Evolutionary conservation across 2,329 filamentous ascomycete species (phyloP).

Genomic region (Colletotrichum endophyticum): DNA sequence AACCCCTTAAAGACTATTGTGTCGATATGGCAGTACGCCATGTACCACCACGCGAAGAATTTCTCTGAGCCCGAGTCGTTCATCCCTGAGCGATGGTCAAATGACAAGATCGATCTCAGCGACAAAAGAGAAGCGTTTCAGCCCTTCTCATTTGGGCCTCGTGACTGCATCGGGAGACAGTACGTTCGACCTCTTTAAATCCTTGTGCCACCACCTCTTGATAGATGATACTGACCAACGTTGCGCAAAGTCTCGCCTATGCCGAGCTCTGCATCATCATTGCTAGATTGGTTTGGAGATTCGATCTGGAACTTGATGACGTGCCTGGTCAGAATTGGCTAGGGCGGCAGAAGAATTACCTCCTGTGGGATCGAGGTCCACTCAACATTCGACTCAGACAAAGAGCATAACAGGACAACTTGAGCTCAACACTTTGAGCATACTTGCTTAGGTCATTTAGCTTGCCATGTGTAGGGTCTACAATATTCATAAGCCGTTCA

Average conservation of each 20-base stretch:
- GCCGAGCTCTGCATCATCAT: neutral
- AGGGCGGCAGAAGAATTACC: neutral
- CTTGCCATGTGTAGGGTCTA: too few species aligned
- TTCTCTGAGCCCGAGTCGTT: slow-evolving; percentile 50
- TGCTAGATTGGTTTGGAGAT: neutral
- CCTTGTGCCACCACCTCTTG: fast-evolving
- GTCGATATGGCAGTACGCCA: slow-evolving; percentile 46
- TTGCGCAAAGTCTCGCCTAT: neutral
- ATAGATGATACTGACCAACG: fast-evolving
- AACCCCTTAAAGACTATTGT: slow-evolving; percentile 38
- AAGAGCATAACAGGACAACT: neutral
- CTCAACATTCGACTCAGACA: neutral
- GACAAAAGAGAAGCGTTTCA: slow-evolving; percentile 27
- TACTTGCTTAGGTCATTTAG: too few species aligned
- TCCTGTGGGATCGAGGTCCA: neutral
- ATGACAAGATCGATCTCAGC: slow-evolving; percentile 10
- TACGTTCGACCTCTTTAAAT: slow-evolving; percentile 10
- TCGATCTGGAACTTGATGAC: neutral
- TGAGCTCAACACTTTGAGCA: too few species aligned
- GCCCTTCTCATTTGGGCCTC: slow-evolving; percentile 32
- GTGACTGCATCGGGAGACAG: slow-evolving; percentile 36
- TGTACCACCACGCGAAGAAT: slow-evolving; percentile 44
- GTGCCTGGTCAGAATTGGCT: neutral
- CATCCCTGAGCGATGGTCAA: slow-evolving; percentile 43
- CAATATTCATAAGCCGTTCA: too few species aligned